Conservation (phyloP, 106 monocot species). For the Acanthochlamys bracteata region DNA sequence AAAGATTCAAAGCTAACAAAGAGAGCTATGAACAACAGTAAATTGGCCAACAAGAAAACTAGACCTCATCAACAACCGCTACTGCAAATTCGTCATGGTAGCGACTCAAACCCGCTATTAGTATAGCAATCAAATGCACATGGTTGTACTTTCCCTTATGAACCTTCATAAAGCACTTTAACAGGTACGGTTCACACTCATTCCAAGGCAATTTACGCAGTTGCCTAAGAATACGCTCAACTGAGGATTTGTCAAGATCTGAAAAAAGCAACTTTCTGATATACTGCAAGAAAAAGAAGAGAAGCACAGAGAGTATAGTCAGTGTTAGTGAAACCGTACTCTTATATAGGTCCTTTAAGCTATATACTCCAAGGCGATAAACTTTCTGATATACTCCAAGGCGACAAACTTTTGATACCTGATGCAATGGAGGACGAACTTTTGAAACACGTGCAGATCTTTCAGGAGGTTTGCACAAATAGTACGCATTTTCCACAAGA, state of each 20-base stretch:
- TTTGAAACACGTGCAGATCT: constrained; percentile 78
- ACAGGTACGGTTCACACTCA: constrained; percentile 72
- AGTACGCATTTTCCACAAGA: constrained; percentile 98
- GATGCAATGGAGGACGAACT: constrained; percentile 85
- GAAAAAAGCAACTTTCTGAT: constrained; percentile 88
- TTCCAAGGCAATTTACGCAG: constrained; percentile 91
- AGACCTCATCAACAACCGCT: constrained; percentile 91
- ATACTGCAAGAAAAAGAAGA: constrained; percentile 53
- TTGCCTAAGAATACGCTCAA: constrained; percentile 87
- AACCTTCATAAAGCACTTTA: constrained; percentile 96
- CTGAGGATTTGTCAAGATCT: constrained; percentile 86
- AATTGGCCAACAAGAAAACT: constrained; percentile 15
- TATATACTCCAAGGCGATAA: too few species aligned
- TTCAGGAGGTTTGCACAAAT: constrained; percentile 96
- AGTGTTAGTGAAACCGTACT: too few species aligned
- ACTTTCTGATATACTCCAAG: too few species aligned
- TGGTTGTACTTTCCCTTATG: constrained; percentile 95
- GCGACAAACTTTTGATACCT: too few species aligned
- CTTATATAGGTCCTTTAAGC: too few species aligned
- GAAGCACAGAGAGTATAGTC: background rate
- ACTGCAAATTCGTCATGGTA: constrained; percentile 93
- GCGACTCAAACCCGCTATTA: constrained; percentile 79
- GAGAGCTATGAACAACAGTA: too few species aligned
- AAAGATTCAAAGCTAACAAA: too few species aligned
- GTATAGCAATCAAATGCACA: constrained; percentile 78